A percentile compares a stretch with the other conserved stretches of the same genome.
Evolutionary conservation across 371 early-diverging fungal genomes (phyloP).

Genomic region (Dichotomocladium elegans): DNA sequence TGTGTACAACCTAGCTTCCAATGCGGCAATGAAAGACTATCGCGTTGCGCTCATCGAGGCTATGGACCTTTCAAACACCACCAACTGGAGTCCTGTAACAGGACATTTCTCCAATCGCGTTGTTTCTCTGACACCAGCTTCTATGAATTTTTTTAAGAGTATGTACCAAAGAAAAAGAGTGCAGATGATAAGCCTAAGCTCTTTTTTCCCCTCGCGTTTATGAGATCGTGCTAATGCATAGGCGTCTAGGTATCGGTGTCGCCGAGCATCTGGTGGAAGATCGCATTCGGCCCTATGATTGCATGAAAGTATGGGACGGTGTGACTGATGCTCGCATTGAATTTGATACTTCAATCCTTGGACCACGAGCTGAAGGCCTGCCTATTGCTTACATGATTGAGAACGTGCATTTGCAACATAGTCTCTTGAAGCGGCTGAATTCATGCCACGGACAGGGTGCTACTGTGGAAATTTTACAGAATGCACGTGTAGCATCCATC

Average conservation of each 20-base stretch:
- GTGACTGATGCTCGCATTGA: conserved; percentile 58
- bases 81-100: conserved; percentile 40
- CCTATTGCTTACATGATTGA: conserved; percentile 58
- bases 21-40: conserved; percentile 45
- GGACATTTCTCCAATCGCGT: conserved; percentile 73
- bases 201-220: neutral
- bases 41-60: conserved; percentile 75
- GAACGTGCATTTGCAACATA: conserved; percentile 45
- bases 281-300: conserved; percentile 54
- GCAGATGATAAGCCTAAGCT: too few relatives aligned
- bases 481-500: conserved; percentile 54
- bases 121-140: conserved; percentile 60
- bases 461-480: conserved; percentile 50
- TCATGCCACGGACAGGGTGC: conserved; percentile 30
- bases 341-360: conserved; percentile 49
- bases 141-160: conserved; percentile 50
- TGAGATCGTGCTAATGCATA: neutral
- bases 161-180: too few relatives aligned
- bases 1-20: conserved; percentile 45
- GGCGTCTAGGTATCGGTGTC: conserved; percentile 52
- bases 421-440: conserved; percentile 43
- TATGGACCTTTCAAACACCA: conserved; percentile 54
- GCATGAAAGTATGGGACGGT: conserved; percentile 80
- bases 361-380: neutral
- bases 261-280: conserved; percentile 53